Evolutionary conservation across 495 filamentous ascomycete species (phyloP).

Genomic region (Aspergillus panamensis): DNA sequence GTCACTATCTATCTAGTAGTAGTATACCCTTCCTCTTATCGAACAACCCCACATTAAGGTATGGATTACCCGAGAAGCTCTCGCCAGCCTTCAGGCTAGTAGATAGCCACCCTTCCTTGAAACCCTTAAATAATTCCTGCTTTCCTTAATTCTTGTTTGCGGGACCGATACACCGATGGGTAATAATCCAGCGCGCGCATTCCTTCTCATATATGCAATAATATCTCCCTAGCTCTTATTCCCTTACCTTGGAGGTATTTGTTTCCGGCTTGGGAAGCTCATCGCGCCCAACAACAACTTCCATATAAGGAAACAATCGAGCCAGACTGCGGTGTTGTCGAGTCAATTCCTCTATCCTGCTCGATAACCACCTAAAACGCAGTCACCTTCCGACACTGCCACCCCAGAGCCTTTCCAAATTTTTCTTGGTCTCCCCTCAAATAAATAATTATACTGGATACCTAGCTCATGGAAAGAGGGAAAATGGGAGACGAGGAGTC

Average conservation of each 20-base stretch:
- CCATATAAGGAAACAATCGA: not conserved
- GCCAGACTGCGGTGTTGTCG: not conserved
- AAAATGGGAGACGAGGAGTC: conserved; percentile 11
- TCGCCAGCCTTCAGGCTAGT: not conserved
- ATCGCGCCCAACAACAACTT: not conserved
- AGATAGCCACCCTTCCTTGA: not conserved
- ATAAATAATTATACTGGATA: not conserved
- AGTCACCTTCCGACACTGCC: not conserved
- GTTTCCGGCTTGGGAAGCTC: not conserved
- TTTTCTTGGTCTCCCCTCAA: not conserved
- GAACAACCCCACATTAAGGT: conserved; percentile 3
- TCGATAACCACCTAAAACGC: not conserved
- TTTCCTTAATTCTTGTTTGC: not conserved
- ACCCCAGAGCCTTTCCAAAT: not conserved
- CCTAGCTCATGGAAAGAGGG: not conserved
- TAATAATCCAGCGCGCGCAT: not conserved
- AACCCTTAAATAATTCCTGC: not conserved
- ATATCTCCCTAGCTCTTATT: not conserved
- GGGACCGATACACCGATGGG: not conserved
- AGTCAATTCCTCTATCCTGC: not conserved
- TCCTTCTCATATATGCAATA: not conserved
- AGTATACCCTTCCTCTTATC: not conserved
- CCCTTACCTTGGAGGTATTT: not conserved
- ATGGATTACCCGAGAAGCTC: conserved; percentile 1
- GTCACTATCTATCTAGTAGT: not conserved